Percentiles rank a stretch among this genome's conserved stretches.
Evolutionary conservation across 208 protist genomes (phyloP).

Genomic region (Kentomonas sorsogonicus): DNA sequence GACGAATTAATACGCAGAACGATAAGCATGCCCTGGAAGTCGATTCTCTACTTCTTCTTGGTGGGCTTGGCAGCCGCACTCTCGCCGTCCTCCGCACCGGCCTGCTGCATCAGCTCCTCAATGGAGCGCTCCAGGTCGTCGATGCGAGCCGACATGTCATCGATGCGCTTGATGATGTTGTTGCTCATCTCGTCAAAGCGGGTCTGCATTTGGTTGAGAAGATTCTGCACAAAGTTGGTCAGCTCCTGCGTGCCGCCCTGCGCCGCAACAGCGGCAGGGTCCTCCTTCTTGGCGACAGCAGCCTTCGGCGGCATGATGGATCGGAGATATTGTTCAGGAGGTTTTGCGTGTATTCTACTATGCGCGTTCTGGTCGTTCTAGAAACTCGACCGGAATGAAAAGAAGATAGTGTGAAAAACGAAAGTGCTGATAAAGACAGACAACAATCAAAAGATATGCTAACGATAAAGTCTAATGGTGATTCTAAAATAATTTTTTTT

Average conservation of each 20-base stretch:
- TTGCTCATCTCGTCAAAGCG: slow-evolving; percentile 95
- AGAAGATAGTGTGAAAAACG: not conserved
- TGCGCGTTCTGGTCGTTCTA: not conserved
- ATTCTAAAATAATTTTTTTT: not conserved
- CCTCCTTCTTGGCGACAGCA: not conserved
- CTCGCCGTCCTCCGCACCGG: slow-evolving; percentile 78
- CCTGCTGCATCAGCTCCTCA: slow-evolving; percentile 93
- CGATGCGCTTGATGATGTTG: slow-evolving; percentile 90
- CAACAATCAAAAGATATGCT: not conserved
- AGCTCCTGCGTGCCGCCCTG: slow-evolving; percentile 80
- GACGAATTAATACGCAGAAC: too few species aligned
- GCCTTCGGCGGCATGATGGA: slow-evolving; percentile 14
- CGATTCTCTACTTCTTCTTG: slow-evolving; percentile 9
- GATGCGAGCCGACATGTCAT: slow-evolving; percentile 92
- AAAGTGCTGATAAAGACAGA: slow-evolving; percentile 6
- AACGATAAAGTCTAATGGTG: not conserved
- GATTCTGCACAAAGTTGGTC: slow-evolving; percentile 90
- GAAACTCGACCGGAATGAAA: not conserved
- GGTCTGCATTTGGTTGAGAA: slow-evolving; percentile 93
- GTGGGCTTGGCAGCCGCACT: slow-evolving; percentile 21
- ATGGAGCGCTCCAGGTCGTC: slow-evolving; percentile 93
- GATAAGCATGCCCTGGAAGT: too few species aligned
- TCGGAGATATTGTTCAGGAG: not conserved
- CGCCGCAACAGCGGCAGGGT: slow-evolving; percentile 3
- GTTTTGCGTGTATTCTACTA: not conserved